Evolutionary conservation across 129 eudicot species (phyloP), one percentile per base, ranked within the genome.

Genomic region (Arctium lappa): DNA sequence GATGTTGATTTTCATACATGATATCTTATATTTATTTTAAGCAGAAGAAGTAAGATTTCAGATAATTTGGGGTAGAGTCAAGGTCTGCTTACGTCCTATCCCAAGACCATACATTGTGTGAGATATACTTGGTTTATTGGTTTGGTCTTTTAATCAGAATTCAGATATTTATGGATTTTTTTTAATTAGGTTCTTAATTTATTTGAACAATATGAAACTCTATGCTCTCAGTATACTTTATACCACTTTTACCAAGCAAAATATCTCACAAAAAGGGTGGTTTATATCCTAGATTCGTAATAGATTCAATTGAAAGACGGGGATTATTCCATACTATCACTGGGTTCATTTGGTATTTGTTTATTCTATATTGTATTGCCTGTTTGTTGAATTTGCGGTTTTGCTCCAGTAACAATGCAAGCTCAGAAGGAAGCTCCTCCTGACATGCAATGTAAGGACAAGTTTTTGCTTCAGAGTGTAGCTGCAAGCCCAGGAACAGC

Each of bases 381-480:
- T 70, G 32, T 33, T 80, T 68, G 62, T 4, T 46, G 42, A 39
- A 46, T 3, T 29, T 11, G 31, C 50, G 48, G 66, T 6, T 74
- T 72, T 70, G 50, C 44, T 39, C 18, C 79, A 91, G 97, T 90
- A 9, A 90, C 94, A 62, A 94, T 92, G 97, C 97, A 92, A 84
- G 92, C 95, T 56, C 95, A 89, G 60, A 90, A 88, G 82, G 98
- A 94, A 82, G 88, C 94, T 72, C 94, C 97, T 80, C 65, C 94
- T 27, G 97, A 90, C 68, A 82, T 94, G 94, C 92, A 91, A 80
- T 94, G 98, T 85, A 91, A 79, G 82, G 98, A 94, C 81, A 91
- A 91, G 82, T 94, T 94, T 86, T 86, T 94, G 73, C 94, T 94
- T 84, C 97, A 94, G 80, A 94, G 94, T 74, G 93, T 86, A 75